phyloP scores from a whole-genome alignment of 805 yeast species.

The Candida nonsorbophila region DNA sequence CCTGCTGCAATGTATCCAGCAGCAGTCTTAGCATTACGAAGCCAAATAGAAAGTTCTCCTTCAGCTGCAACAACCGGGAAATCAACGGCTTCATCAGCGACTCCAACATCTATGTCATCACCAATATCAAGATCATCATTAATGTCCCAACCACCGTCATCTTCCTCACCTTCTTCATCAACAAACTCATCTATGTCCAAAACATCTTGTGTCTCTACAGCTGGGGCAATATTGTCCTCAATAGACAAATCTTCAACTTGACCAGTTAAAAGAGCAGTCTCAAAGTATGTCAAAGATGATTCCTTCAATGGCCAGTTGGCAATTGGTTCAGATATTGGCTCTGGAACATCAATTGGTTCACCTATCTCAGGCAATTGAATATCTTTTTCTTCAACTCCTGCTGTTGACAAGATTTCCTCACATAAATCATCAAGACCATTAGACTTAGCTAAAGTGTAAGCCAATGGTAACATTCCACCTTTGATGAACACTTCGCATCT shows the following conservation, averaged over 20 bases:
- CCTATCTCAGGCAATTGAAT: slow-evolving; percentile 58
- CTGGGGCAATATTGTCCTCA: slow-evolving; percentile 26
- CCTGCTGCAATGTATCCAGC: slow-evolving; percentile 96
- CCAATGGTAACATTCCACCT: slow-evolving; percentile 81
- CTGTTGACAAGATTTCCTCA: slow-evolving; percentile 59
- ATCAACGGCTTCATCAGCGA: slow-evolving; percentile 7
- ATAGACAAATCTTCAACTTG: slow-evolving; percentile 61
- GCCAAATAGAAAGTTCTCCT: slow-evolving; percentile 74
- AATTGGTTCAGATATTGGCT: slow-evolving; percentile 41
- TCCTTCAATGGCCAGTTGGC: slow-evolving; percentile 81
- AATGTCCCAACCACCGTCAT: slow-evolving; percentile 73
- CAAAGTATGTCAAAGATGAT: slow-evolving; percentile 74
- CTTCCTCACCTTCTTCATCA: slow-evolving; percentile 48
- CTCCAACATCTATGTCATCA: slow-evolving; percentile 39
- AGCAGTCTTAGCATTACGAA: slow-evolving; percentile 81
- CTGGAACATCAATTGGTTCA: slow-evolving; percentile 37
- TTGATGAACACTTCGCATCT: slow-evolving; percentile 70
- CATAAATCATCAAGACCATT: slow-evolving; percentile 79
- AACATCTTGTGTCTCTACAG: slow-evolving; percentile 17
- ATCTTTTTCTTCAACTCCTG: slow-evolving; percentile 59
- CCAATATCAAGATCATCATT: slow-evolving; percentile 73
- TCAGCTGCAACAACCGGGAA: slow-evolving; percentile 24
- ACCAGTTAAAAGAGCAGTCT: slow-evolving; percentile 69
- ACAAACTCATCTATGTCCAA: slow-evolving; percentile 34
- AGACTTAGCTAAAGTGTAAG: slow-evolving; percentile 87